These are phyloP conservation scores for Tulasnella sp. DNA, from an alignment of 768 basidiomycete genomes.

Conservation along the genomic window DNA sequence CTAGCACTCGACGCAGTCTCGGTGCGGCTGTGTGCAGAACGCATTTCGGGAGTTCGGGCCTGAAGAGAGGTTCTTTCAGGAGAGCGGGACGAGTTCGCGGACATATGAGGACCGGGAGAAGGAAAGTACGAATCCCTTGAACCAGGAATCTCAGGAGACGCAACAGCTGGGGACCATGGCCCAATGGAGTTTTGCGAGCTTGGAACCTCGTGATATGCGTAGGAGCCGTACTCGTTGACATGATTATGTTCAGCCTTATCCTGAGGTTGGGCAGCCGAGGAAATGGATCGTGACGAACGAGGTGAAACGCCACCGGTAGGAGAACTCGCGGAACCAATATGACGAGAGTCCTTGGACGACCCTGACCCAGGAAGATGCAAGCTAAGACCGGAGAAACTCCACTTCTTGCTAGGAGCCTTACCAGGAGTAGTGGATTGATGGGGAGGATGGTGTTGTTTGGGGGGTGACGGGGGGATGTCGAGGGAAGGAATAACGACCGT, in stretches of 20 bases:
- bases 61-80: constrained; percentile 2
- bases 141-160: background rate
- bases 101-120: no score
- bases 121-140: background rate
- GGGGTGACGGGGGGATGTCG: constrained; percentile 25
- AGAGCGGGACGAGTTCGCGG: constrained; percentile 30
- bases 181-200: constrained; percentile 1
- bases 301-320: background rate
- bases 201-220: background rate
- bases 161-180: background rate
- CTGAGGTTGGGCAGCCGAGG: background rate
- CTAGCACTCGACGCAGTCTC: constrained; percentile 68
- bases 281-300: constrained; percentile 5
- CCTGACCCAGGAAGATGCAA: constrained; percentile 8
- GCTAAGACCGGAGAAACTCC: constrained; percentile 56
- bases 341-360: background rate
- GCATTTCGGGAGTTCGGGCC: constrained; percentile 14
- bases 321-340: background rate
- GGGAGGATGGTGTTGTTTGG: constrained; percentile 33
- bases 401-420: constrained; percentile 55
- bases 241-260: background rate
- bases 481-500: constrained; percentile 24
- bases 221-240: background rate
- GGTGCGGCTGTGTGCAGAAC: constrained; percentile 44
- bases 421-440: constrained; percentile 23